Base-by-base conservation (phyloP, 78 protist species). In the Mastigamoeba balamuthi region DNA sequence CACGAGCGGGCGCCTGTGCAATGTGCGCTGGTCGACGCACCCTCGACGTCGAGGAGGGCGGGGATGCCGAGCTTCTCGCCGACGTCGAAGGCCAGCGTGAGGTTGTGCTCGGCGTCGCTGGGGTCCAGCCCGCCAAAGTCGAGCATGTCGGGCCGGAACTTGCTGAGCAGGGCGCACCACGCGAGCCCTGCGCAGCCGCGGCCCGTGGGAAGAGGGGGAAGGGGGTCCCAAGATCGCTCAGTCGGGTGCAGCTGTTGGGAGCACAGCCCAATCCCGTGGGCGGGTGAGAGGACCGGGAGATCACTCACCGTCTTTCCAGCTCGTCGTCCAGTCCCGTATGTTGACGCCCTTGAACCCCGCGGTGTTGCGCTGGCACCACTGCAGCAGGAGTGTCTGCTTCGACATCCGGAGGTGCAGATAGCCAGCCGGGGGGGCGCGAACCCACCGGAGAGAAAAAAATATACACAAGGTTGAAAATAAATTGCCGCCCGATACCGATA, bases 11-110 rank as follows among this genome's bases (percentile, higher is more conserved):
- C n/a, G n/a, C n/a, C n/a, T n/a, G n/a, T n/a, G n/a, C n/a, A n/a
- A n/a, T n/a, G n/a, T n/a, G n/a, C n/a, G n/a, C n/a, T n/a, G n/a
- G n/a, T n/a, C 17, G 58, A 48, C 81, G 86, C 79, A 82, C 87
- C 94, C 6, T 73, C 73, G 29, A 77, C 90, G 40, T 90, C 94
- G 29, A 90, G 40, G 78, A 90, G 82, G 65, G 68, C 69, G 37
- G 92, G 88, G 67, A 90, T 88, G 74, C 80, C 94, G 1, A 90
- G 29, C 65, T 52, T 69, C 66, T 90, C 94, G 36, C 92, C 92
- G 8, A 87, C 66, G 53, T 82, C 87, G 58, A 90, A 90, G 4
- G 94, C 94, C 39, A 41, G 68, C 66, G 76, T 73, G 6, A 90
- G 40, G 81, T 85, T 90, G 38, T 72, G 79, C 65, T 72, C 77